Conservation (phyloP, 257 asterid genomes). For the Plantago major region DNA sequence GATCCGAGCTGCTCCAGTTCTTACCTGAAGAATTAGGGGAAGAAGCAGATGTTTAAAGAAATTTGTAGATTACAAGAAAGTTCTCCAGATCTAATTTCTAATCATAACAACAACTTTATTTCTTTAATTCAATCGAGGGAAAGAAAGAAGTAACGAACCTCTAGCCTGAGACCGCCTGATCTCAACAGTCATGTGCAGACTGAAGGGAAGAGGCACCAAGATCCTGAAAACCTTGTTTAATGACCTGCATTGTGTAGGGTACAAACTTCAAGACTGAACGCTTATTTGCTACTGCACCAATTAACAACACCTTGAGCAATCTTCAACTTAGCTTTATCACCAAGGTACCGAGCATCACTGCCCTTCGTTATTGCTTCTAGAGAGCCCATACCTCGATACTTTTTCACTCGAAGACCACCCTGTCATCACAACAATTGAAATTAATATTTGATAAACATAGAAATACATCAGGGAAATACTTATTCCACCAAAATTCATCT, state of each 20-base stretch:
- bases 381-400: slow-evolving; percentile 64
- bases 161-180: slow-evolving; percentile 65
- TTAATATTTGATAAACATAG: too few relatives aligned
- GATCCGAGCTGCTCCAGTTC: slow-evolving; percentile 50
- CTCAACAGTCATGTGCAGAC: slow-evolving; percentile 74
- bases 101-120: too few relatives aligned
- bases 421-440: too few relatives aligned
- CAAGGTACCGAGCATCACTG: slow-evolving; percentile 87
- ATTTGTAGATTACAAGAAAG: too few relatives aligned
- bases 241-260: slow-evolving; percentile 78
- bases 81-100: too few relatives aligned
- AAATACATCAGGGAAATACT: too few relatives aligned
- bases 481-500: too few relatives aligned
- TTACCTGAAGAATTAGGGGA: too few relatives aligned
- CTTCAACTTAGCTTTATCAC: slow-evolving; percentile 78
- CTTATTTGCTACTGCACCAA: slow-evolving; percentile 86
- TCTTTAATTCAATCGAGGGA: too few relatives aligned
- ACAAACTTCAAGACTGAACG: slow-evolving; percentile 74
- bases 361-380: slow-evolving; percentile 91
- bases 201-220: slow-evolving; percentile 84
- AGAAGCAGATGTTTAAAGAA: too few relatives aligned
- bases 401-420: slow-evolving; percentile 38
- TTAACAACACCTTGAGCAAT: slow-evolving; percentile 94
- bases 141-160: too few relatives aligned
- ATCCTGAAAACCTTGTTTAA: slow-evolving; percentile 73